phyloP scores from a whole-genome alignment of 2,329 filamentous ascomycete species.

The Corynespora cassiicola region DNA sequence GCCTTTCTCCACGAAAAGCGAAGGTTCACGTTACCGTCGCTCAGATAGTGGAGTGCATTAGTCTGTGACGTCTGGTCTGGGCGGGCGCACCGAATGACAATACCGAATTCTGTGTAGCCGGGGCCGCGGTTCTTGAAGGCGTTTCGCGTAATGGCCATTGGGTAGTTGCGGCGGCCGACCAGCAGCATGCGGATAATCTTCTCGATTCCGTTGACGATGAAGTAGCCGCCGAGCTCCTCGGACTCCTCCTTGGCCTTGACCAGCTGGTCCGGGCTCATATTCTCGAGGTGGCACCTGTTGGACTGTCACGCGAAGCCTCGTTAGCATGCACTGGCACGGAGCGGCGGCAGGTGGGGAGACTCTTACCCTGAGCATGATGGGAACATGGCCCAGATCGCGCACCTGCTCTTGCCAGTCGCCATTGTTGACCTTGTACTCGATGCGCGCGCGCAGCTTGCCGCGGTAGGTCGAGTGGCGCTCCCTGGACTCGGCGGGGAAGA shows the following conservation, averaged over 20 bases:
- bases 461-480: slow-evolving; percentile 92
- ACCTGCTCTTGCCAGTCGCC: slow-evolving; percentile 83
- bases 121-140: slow-evolving; percentile 89
- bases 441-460: slow-evolving; percentile 80
- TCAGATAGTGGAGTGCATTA: slow-evolving; percentile 94
- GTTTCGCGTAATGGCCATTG: slow-evolving; percentile 89
- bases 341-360: slow-evolving; percentile 15
- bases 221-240: slow-evolving; percentile 95
- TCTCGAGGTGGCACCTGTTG: slow-evolving; percentile 88
- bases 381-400: slow-evolving; percentile 85
- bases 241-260: slow-evolving; percentile 92
- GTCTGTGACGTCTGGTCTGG: slow-evolving; percentile 99
- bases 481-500: slow-evolving; percentile 90
- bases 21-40: slow-evolving; percentile 95
- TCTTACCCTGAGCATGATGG: slow-evolving; percentile 88
- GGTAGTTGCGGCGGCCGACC: slow-evolving; percentile 89
- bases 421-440: slow-evolving; percentile 88
- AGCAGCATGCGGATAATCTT: slow-evolving; percentile 94
- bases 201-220: slow-evolving; percentile 96
- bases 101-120: slow-evolving; percentile 87
- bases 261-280: slow-evolving; percentile 80
- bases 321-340: slow-evolving; percentile 25
- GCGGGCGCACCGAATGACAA: slow-evolving; percentile 88
- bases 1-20: slow-evolving; percentile 98
- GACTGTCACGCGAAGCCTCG: slow-evolving; percentile 63